Base-by-base conservation (phyloP, 192 early-diverging fungal species). In the Fimicolochytrium jonesii region DNA sequence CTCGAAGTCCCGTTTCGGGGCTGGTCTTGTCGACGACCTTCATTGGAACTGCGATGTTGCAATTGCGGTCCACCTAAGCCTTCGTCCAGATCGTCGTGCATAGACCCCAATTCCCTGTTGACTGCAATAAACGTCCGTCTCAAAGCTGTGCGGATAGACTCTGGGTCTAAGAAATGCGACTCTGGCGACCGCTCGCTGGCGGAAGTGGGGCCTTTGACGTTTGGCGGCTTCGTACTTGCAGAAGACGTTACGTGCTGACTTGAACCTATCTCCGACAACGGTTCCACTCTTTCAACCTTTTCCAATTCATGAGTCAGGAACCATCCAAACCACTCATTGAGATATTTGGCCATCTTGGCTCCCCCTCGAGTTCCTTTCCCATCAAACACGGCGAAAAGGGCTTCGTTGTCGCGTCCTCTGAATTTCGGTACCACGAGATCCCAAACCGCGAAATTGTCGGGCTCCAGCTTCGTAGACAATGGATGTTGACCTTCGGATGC, bases 331-430 rank as follows among this genome's bases (percentile, higher is more conserved):
- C 77, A 72, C 59, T 92, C 90, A 59, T 87, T 86, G 20, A 92
- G 70, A 36, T 90, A 85, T 44, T 82, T 86, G 4, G 82, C 76
- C 37, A 67, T 73, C 39, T 73, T 70, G 0, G 68, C 61, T 9
- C 77, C 72, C 23, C 83, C 77, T 18, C 55, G 47, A 63, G 88
- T 70, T 45, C 81, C 81, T 23, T 81, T 71, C 17, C 89, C 88
- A 56, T 95, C 90, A 73, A 92, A 95, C 6, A 95, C 61, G 6
- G 88, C 92, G 79, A 95, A 93, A 1, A 95, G 59, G 31, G 86
- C 88, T 63, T 95, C 92, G 59, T 95, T 91, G 29, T 92, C 90
- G n/a, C 84, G 75, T 36, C 81, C 86, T 34, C 91, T 77, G 64
- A 95, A 90, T 39, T 87, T 78, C 13, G 92, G 88, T 66, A 89